phyloP scores from a whole-genome alignment of 441 rosid genomes.

The Bruguiera hainesii region DNA sequence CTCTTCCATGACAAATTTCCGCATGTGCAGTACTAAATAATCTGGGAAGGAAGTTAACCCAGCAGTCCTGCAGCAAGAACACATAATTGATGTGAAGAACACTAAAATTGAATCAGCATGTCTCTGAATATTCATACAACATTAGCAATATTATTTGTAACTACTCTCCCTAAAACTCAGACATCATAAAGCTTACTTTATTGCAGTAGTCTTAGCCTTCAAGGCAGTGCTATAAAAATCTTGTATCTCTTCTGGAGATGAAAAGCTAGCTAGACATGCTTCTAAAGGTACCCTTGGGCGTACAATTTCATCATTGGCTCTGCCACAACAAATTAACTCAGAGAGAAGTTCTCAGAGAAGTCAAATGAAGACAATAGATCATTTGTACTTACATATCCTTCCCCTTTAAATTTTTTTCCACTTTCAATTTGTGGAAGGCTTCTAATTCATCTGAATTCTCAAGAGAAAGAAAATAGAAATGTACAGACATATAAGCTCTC shows the following conservation, averaged over 20 bases:
- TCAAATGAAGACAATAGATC: not conserved
- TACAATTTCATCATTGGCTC: conserved; percentile 68
- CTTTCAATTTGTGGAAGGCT: conserved; percentile 60
- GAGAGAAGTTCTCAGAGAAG: conserved; percentile 16
- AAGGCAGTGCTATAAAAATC: conserved; percentile 91
- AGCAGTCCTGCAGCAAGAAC: conserved; percentile 58
- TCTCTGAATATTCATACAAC: not conserved
- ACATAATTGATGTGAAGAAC: conserved; percentile 1
- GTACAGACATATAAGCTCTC: conserved; percentile 14
- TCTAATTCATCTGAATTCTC: conserved; percentile 64
- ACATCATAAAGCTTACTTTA: conserved; percentile 53
- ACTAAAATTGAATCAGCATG: not conserved
- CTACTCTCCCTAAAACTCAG: not conserved
- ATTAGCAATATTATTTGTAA: not conserved
- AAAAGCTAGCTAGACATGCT: conserved; percentile 84
- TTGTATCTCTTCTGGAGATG: conserved; percentile 74
- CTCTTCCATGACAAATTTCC: conserved; percentile 88
- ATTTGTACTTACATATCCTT: conserved; percentile 61
- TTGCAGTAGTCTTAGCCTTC: conserved; percentile 77
- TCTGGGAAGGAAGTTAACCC: conserved; percentile 96
- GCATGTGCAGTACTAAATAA: conserved; percentile 95
- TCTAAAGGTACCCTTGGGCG: conserved; percentile 95
- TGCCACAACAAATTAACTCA: conserved; percentile 35
- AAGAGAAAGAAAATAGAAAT: conserved; percentile 18
- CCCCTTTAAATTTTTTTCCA: conserved; percentile 57